Conservation (phyloP, 73 alveolate genomes). For the Paramecium sexaurelia region DNA sequence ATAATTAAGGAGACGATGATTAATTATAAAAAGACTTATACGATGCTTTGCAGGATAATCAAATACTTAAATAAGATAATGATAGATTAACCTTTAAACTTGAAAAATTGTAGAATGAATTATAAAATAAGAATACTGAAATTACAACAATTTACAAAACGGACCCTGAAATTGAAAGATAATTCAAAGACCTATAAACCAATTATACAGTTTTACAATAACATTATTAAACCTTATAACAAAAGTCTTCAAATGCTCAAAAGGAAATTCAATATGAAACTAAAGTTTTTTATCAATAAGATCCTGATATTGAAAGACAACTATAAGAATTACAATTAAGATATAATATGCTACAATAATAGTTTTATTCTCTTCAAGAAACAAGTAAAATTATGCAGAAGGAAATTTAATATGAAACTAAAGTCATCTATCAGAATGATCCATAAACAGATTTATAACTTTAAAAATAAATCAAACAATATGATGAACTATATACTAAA, state of each 20-base stretch:
- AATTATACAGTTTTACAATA: background rate
- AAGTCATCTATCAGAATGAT: background rate
- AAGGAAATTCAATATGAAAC: slow-evolving; percentile 3
- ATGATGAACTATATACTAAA: background rate
- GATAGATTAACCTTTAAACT: background rate
- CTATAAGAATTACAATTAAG: background rate
- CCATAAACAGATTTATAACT: background rate
- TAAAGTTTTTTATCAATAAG: background rate
- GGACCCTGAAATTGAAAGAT: background rate
- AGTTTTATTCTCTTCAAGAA: background rate
- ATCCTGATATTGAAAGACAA: slow-evolving; percentile 25
- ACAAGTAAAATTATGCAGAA: background rate
- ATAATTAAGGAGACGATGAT: background rate
- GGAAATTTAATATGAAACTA: background rate
- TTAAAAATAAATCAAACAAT: background rate
- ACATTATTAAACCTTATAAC: background rate
- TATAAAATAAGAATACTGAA: background rate
- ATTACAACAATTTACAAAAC: background rate
- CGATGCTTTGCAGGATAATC: background rate
- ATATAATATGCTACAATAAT: background rate
- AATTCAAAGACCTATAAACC: background rate
- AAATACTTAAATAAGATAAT: background rate
- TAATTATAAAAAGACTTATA: background rate
- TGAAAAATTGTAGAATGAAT: background rate
- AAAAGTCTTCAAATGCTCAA: background rate